phyloP scores from a whole-genome alignment of 768 basidiomycete genomes.

The Agrocybe praecox region DNA sequence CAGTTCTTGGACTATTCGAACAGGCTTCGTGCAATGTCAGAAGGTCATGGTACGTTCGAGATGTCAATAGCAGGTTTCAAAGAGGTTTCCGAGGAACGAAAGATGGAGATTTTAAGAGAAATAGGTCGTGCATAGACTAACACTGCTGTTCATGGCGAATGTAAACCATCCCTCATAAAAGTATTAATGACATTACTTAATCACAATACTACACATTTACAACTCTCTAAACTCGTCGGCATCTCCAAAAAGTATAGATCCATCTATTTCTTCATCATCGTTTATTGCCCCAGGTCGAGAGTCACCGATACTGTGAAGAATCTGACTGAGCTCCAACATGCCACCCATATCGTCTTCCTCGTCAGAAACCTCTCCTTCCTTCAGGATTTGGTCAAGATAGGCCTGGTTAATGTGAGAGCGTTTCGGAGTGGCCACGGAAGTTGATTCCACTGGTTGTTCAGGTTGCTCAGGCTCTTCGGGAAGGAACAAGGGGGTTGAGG shows the following conservation, averaged over 20 bases:
- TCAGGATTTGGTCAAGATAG: slow-evolving; percentile 27
- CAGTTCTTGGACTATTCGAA: slow-evolving; percentile 81
- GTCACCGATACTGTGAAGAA: slow-evolving; percentile 59
- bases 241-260: slow-evolving; percentile 75
- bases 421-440: slow-evolving; percentile 36
- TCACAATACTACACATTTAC: slow-evolving; percentile 24
- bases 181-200: neutral
- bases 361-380: slow-evolving; percentile 17
- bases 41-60: slow-evolving; percentile 82
- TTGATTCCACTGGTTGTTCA: slow-evolving; percentile 18
- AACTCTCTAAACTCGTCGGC: slow-evolving; percentile 76
- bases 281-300: slow-evolving; percentile 60
- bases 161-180: neutral
- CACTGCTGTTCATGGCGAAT: neutral
- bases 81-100: slow-evolving; percentile 61
- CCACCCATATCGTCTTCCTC: slow-evolving; percentile 40
- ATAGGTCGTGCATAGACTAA: slow-evolving; percentile 66
- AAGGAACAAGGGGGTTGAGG: slow-evolving; percentile 71
- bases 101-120: slow-evolving; percentile 74
- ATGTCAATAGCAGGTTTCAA: slow-evolving; percentile 80
- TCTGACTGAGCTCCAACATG: slow-evolving; percentile 79
- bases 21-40: slow-evolving; percentile 77
- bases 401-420: slow-evolving; percentile 21
- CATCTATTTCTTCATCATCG: slow-evolving; percentile 79
- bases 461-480: slow-evolving; percentile 53